Evolutionary conservation across 768 basidiomycete species (phyloP).

Genomic region (Daedalea quercina): DNA sequence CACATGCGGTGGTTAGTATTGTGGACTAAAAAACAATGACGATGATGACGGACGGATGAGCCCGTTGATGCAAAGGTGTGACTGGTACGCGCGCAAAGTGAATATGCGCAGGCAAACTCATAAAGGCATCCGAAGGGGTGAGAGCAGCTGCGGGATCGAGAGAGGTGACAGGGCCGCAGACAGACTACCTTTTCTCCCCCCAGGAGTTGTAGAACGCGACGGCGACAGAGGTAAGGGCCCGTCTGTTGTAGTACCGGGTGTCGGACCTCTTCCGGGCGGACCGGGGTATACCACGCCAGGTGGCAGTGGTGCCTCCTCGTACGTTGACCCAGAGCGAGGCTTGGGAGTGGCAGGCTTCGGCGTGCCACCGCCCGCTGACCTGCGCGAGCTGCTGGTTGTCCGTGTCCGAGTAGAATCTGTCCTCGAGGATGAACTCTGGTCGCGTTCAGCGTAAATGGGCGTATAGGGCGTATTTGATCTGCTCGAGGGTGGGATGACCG

Average conservation of each 20-base stretch:
- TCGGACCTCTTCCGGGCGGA: background rate
- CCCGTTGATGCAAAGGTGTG: no score
- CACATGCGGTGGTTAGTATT: no score
- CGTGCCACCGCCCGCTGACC: slow-evolving; percentile 2
- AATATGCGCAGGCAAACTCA: no score
- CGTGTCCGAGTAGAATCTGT: background rate
- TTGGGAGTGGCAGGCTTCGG: slow-evolving; percentile 7
- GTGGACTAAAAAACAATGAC: no score
- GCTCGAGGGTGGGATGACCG: slow-evolving; percentile 1
- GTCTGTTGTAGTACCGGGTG: background rate
- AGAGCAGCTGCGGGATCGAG: background rate
- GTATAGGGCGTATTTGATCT: background rate
- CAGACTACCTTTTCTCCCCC: background rate
- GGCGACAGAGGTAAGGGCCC: background rate
- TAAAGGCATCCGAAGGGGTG: background rate
- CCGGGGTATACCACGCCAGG: slow-evolving; percentile 12
- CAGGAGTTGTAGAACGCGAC: background rate
- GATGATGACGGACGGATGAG: no score
- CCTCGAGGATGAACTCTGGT: background rate
- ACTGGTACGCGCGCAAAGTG: no score
- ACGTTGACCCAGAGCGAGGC: background rate
- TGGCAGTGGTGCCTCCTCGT: slow-evolving; percentile 12
- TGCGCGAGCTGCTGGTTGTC: slow-evolving; percentile 4
- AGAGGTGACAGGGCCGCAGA: background rate
- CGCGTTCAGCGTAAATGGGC: background rate